phyloP scores from a whole-genome alignment of 129 eudicot species.

The sunflower (Helianthus annuus) region DNA sequence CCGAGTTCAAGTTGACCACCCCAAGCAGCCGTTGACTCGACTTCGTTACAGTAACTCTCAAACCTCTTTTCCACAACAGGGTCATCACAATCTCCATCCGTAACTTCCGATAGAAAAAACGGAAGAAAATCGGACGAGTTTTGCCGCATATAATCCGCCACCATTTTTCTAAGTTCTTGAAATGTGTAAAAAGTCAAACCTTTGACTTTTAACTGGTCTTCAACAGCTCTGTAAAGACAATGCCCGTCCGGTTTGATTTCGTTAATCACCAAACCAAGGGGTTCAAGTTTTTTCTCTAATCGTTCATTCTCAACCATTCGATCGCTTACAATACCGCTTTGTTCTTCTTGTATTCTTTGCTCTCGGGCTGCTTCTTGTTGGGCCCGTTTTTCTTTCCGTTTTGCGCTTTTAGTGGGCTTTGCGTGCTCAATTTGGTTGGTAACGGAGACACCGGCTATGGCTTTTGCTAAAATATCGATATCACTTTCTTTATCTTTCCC shows the following conservation, averaged over 20 bases:
- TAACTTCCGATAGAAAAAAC: slow-evolving; percentile 67
- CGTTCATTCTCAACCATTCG: slow-evolving; percentile 60
- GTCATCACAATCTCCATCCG: slow-evolving; percentile 58
- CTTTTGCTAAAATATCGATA: slow-evolving; percentile 49
- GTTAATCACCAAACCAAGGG: slow-evolving; percentile 57
- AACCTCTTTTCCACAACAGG: slow-evolving; percentile 55
- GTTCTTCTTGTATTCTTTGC: slow-evolving; percentile 90
- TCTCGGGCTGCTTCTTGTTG: slow-evolving; percentile 92
- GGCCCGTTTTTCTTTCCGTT: slow-evolving; percentile 82
- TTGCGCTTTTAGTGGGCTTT: slow-evolving; percentile 80
- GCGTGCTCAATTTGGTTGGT: slow-evolving; percentile 50
- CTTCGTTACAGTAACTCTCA: slow-evolving; percentile 79
- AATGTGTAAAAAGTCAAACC: slow-evolving; percentile 61
- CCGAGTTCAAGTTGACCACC: slow-evolving; percentile 91
- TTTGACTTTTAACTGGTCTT: slow-evolving; percentile 66
- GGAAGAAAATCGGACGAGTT: slow-evolving; percentile 73
- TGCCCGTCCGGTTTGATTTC: slow-evolving; percentile 96
- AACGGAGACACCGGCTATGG: slow-evolving; percentile 82
- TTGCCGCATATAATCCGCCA: slow-evolving; percentile 79
- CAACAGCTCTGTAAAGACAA: slow-evolving; percentile 91
- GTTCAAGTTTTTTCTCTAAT: slow-evolving; percentile 69
- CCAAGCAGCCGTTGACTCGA: slow-evolving; percentile 96
- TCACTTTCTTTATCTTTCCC: slow-evolving; percentile 44
- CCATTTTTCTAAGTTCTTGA: slow-evolving; percentile 83
- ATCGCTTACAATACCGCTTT: slow-evolving; percentile 69